Percentiles rank a stretch among this genome's conserved stretches.
Conservation (phyloP, 768 basidiomycete genomes). For the Pleurotus pulmonarius region DNA sequence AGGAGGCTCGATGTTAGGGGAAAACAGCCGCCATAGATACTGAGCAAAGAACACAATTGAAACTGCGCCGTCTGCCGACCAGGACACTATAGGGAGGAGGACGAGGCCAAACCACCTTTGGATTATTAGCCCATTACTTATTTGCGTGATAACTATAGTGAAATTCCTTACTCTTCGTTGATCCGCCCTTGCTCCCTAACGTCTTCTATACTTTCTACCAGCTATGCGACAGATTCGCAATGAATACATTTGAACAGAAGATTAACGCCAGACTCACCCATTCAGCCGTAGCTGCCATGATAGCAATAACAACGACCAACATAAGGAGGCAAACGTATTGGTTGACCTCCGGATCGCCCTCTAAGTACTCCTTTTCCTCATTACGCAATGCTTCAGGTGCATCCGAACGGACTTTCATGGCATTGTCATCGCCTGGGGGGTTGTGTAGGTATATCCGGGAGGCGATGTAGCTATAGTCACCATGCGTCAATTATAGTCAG, state of each 20-base stretch:
- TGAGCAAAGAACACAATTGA: constrained; percentile 56
- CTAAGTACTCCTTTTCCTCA: constrained; percentile 29
- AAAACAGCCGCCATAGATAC: constrained; percentile 34
- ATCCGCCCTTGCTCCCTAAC: constrained; percentile 43
- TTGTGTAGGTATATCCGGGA: constrained; percentile 70
- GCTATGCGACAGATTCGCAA: constrained; percentile 25
- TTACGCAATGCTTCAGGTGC: constrained; percentile 42
- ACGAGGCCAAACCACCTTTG: constrained; percentile 70
- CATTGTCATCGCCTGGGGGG: constrained; percentile 59
- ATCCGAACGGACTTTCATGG: constrained; percentile 33
- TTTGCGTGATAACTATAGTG: not conserved
- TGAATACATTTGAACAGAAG: not conserved
- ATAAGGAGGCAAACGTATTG: constrained; percentile 58
- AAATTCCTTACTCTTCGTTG: constrained; percentile 43
- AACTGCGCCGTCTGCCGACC: constrained; percentile 65
- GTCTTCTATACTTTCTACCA: constrained; percentile 61
- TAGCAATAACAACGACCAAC: constrained; percentile 46
- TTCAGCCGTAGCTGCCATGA: constrained; percentile 71
- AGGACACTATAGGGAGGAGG: constrained; percentile 69
- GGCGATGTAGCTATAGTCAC: constrained; percentile 46
- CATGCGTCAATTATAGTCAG: not conserved
- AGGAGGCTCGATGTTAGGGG: constrained; percentile 23
- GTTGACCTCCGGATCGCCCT: constrained; percentile 52
- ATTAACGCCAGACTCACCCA: constrained; percentile 41
- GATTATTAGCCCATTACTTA: constrained; percentile 3